Evolutionary conservation across 345 rosid species (phyloP).

Genomic region (Arabidopsis thaliana): DNA sequence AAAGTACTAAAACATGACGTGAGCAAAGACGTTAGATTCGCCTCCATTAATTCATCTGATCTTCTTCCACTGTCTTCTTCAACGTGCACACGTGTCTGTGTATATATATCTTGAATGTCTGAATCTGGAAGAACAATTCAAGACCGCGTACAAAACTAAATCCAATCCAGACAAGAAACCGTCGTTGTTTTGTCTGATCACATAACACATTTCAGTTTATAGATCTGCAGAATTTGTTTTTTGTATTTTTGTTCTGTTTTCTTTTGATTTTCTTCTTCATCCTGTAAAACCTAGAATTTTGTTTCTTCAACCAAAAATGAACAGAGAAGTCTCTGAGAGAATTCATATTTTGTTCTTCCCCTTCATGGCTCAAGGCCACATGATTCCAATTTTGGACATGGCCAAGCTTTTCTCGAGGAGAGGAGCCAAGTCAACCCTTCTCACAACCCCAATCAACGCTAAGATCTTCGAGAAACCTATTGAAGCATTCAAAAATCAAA

Average conservation of each 20-base stretch:
- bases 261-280: conserved; percentile 6
- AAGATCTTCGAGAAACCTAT: conserved; percentile 40
- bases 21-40: conserved; percentile 35
- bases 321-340: conserved; percentile 24
- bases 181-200: conserved; percentile 17
- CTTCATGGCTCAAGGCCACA: conserved; percentile 63
- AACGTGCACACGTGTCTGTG: neutral
- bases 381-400: conserved; percentile 59
- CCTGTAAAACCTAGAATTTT: neutral
- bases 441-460: conserved; percentile 59
- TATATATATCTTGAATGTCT: conserved; percentile 15
- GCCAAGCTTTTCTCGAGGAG: conserved; percentile 56
- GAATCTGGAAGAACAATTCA: conserved; percentile 16
- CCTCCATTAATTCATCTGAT: conserved; percentile 9
- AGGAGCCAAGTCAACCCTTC: conserved; percentile 50
- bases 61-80: neutral
- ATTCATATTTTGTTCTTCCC: conserved; percentile 57
- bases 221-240: neutral
- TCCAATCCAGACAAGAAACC: neutral
- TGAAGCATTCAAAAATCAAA: conserved; percentile 32
- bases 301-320: conserved; percentile 38
- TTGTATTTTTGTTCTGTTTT: neutral
- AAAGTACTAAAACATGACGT: conserved; percentile 20
- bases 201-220: neutral
- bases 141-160: neutral